Evolutionary conservation across 2,329 filamentous ascomycete species (phyloP), one percentile per base, ranked within the genome.

Genomic region (Fusarium sp.): DNA sequence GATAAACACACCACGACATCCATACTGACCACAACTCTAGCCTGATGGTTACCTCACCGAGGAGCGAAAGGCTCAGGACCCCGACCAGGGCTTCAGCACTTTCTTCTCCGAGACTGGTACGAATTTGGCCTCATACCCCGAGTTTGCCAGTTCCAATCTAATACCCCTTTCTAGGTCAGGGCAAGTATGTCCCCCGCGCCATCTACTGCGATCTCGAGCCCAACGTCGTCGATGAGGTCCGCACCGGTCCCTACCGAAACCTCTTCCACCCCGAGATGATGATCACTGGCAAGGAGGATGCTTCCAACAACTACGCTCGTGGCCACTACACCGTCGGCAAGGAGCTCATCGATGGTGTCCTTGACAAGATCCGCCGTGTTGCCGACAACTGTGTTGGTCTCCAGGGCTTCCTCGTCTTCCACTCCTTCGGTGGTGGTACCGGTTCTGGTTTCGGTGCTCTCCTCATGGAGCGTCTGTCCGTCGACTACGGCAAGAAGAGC

Each of bases 201-300:
- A 98, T 99, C 88, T 98, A 98, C 92, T 95, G 93, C 90, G 97
- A 99, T 93, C 94, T 99, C 84, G 97, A 99, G 90, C 97, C 97
- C 89, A 98, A 98, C 83, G 97, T 98, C 82, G 93, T 99, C 89
- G 97, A 99, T 83, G 97, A 98, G 89, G 97, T 98, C 88, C 95
- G 97, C 88, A 98, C 95, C 81, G 97, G 97, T 83, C 87, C 95
- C 84, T 99, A 98, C 92, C 94, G 96, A 82, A 93, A 91, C 84
- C 93, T 99, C 77, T 98, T 98, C 92, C 97, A 98, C 90, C 97
- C 97, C 70, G 97, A 98, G 88, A 94, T 97, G 88, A 98, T 99
- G 96, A 98, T 99, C 87, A 98, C 95, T 77, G 97, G 97, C 88
- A 98, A 98, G 93, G 97, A 98, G 91, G 97, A 98, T 92, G 97